Conservation (phyloP, 345 rosid genomes). For the Theobroma cacao region DNA sequence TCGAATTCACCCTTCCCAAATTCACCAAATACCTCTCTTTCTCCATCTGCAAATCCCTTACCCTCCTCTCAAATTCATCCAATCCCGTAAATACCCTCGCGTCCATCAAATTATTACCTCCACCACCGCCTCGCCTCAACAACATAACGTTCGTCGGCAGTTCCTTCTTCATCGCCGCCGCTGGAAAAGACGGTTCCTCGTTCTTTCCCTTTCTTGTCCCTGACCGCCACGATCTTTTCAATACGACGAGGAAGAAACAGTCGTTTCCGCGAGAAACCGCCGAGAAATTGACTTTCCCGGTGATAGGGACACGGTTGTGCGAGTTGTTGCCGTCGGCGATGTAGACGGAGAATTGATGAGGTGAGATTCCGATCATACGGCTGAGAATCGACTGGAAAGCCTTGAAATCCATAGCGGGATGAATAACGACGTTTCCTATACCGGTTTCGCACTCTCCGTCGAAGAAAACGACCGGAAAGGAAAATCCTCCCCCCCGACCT, state of each 20-base stretch:
- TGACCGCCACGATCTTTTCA: constrained; percentile 35
- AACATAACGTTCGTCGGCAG: constrained; percentile 32
- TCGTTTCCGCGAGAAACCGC: constrained; percentile 23
- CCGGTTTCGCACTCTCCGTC: constrained; percentile 46
- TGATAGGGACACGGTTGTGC: constrained; percentile 27
- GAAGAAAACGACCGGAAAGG: constrained; percentile 36
- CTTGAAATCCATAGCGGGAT: constrained; percentile 30
- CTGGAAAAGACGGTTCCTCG: neutral
- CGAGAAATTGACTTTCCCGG: constrained; percentile 35
- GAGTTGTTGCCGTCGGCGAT: constrained; percentile 19
- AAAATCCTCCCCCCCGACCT: neutral
- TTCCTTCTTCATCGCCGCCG: neutral
- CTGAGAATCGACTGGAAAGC: constrained; percentile 29
- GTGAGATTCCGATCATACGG: constrained; percentile 37
- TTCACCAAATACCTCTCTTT: constrained; percentile 32
- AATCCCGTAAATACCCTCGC: constrained; percentile 11
- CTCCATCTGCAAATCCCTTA: constrained; percentile 27
- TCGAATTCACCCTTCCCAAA: constrained; percentile 11
- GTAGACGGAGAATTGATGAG: constrained; percentile 41
- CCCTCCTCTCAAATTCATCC: constrained; percentile 27
- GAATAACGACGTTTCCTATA: constrained; percentile 31
- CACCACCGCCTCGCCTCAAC: constrained; percentile 29
- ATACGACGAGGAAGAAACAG: constrained; percentile 31
- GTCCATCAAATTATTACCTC: neutral
- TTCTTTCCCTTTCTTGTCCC: constrained; percentile 16